phyloP scores from a whole-genome alignment of 2,329 filamentous ascomycete genomes.

The Neopestalotiopsis rosae region DNA sequence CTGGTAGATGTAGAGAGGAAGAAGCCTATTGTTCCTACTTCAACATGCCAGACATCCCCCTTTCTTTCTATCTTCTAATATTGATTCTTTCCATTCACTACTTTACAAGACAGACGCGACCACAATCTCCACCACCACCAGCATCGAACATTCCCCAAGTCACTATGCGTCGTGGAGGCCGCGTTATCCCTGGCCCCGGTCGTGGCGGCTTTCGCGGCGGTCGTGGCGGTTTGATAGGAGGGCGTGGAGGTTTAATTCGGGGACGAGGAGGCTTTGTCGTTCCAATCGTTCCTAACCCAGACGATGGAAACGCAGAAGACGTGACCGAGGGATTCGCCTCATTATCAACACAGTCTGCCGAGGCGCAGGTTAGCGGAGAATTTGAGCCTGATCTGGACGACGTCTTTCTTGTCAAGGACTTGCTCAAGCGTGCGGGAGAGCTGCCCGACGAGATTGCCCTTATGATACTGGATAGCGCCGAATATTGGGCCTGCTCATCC shows the following conservation, averaged over 20 bases:
- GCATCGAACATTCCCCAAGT: conserved; percentile 23
- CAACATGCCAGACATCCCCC: conserved; percentile 3
- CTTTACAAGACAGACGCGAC: background rate
- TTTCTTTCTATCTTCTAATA: conserved; percentile 7
- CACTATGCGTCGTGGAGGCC: conserved; percentile 27
- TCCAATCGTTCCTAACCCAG: background rate
- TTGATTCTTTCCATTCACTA: background rate
- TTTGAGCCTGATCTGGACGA: conserved; percentile 42
- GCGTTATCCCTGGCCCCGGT: background rate
- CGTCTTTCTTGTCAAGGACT: conserved; percentile 52
- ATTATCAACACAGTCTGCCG: conserved; percentile 17
- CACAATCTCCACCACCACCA: background rate
- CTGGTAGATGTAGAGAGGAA: too few species aligned
- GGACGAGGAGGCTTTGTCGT: background rate
- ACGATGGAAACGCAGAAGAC: background rate
- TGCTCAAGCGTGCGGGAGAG: conserved; percentile 47
- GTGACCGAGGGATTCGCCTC: conserved; percentile 5
- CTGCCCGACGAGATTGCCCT: conserved; percentile 63
- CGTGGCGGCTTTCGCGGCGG: background rate
- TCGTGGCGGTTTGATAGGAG: background rate
- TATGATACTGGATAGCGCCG: conserved; percentile 61
- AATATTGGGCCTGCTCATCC: conserved; percentile 65
- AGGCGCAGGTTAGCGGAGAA: background rate
- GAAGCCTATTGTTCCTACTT: too few species aligned
- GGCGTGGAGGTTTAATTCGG: too few species aligned